Base-by-base conservation (phyloP, 1,139 yeast genomes). In the Neolecta irregularis region DNA sequence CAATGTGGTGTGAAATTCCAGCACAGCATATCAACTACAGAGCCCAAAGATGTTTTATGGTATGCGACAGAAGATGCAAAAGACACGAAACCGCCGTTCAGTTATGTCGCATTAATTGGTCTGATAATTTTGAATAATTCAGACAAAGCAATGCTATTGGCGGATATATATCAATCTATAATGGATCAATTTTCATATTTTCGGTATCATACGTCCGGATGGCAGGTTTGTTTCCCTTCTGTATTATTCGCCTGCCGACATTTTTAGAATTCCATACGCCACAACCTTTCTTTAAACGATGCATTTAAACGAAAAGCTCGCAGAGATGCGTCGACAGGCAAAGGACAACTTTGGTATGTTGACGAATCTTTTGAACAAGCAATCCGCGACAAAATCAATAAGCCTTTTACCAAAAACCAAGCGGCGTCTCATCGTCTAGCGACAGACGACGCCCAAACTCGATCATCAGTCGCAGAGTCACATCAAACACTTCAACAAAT, bases 271-370 rank as follows among this genome's bases (percentile, higher is more conserved):
- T 74, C 85, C 7, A 78, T 78, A 44, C 69, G 93, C 41, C 93
- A 79, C 52, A 79, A 79, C 52, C 56, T 79, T 32, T 77, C 91
- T 2, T 60, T 79, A 37, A 79, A 78, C 54, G 79, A 79, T 54
- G 88, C 92, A 6, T 79, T 79, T 53, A 96, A 85, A 52, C 88
- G 88, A 58, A 95, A 85, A 18, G 94, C 98, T 18, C 67, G 98
- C 50, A 72, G 80, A 54, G 88, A 93, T 13, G 78, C 81, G 54
- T 96, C 88, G 57, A 95, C 98, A 0, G 98, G 99, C 21, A 88
- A 88, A 56, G 98, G 98, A 44, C 88, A 88, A 93, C 88, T 88
- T 58, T 88, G 99, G 99, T 92, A 83, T 58, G 85, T 88, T n/a
- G n/a, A n/a, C n/a, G n/a, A n/a, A n/a, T n/a, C n/a, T n/a, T n/a